phyloP scores from a whole-genome alignment of 192 early-diverging fungal species.

The Diversispora epigaea region DNA sequence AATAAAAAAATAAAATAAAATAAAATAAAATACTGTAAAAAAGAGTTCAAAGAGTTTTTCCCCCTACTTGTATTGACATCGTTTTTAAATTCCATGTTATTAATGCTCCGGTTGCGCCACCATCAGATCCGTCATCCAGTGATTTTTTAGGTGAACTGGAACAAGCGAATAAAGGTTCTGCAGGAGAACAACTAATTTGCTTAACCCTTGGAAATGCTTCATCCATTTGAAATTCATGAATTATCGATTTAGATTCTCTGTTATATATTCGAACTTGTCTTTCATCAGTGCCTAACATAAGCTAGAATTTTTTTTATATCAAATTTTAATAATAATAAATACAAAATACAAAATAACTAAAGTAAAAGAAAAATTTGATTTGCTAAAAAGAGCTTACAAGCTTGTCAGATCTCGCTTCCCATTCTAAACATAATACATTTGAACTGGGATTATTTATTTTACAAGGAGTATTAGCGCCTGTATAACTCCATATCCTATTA shows the following conservation, averaged over 20 bases:
- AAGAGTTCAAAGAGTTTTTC: background rate
- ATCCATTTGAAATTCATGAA: constrained; percentile 56
- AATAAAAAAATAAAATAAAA: background rate
- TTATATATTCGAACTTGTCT: constrained; percentile 55
- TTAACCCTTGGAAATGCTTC: constrained; percentile 50
- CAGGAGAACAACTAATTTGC: constrained; percentile 53
- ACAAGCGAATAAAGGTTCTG: constrained; percentile 54
- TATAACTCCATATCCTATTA: constrained; percentile 46
- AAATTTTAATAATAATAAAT: background rate
- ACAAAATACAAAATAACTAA: background rate
- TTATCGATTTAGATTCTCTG: constrained; percentile 52
- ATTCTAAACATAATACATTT: constrained; percentile 44
- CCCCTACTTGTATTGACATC: constrained; percentile 48
- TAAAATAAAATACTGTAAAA: background rate
- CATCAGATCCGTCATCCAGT: background rate
- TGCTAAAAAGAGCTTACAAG: constrained; percentile 35
- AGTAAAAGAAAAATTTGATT: background rate
- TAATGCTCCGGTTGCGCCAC: constrained; percentile 43
- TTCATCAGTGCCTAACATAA: constrained; percentile 56
- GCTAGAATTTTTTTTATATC: constrained; percentile 30
- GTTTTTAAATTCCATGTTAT: constrained; percentile 59
- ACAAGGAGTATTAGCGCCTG: constrained; percentile 35
- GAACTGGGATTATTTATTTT: constrained; percentile 42
- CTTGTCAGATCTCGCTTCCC: constrained; percentile 50
- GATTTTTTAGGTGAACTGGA: constrained; percentile 37